A percentile compares a stretch with the other conserved stretches of the same genome.
Conservation (phyloP, 257 asterid genomes). For the Nemophila menziesii region DNA sequence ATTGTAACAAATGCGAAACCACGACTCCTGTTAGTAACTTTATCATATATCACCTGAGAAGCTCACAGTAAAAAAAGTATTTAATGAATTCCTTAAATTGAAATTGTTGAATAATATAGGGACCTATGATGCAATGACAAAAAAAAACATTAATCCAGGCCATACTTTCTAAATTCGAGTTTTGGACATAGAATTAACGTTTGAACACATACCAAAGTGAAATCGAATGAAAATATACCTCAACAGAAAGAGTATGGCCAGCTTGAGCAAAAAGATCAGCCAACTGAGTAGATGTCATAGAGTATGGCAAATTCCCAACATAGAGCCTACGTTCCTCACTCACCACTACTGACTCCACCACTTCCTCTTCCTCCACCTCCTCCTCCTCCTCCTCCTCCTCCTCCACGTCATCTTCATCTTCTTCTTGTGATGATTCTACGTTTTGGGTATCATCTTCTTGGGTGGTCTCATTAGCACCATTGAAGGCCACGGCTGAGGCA, state of each 20-base stretch:
- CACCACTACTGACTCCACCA: constrained; percentile 21
- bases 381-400: constrained; percentile 21
- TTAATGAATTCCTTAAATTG: constrained; percentile 7
- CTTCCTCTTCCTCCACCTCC: constrained; percentile 20
- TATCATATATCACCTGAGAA: constrained; percentile 59
- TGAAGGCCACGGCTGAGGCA: constrained; percentile 22
- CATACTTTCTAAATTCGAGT: too few relatives aligned
- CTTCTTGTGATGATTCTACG: constrained; percentile 9
- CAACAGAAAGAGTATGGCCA: constrained; percentile 62
- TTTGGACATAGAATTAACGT: too few relatives aligned
- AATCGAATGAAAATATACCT: too few relatives aligned
- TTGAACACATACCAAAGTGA: too few relatives aligned
- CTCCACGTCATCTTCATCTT: constrained; percentile 14
- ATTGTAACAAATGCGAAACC: constrained; percentile 88
- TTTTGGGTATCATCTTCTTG: constrained; percentile 16
- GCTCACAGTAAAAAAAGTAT: constrained; percentile 5
- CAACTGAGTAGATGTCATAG: constrained; percentile 62
- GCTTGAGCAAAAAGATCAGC: constrained; percentile 76
- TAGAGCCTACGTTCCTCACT: constrained; percentile 56
- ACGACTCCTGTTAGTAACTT: constrained; percentile 83
- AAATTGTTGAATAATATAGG: too few relatives aligned
- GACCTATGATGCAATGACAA: too few relatives aligned
- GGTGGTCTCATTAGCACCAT: constrained; percentile 12
- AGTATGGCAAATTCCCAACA: constrained; percentile 83
- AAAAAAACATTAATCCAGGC: too few relatives aligned